These are phyloP conservation scores for Arthromyces matolae DNA, from an alignment of 768 basidiomycete genomes.

Conservation along the genomic window DNA sequence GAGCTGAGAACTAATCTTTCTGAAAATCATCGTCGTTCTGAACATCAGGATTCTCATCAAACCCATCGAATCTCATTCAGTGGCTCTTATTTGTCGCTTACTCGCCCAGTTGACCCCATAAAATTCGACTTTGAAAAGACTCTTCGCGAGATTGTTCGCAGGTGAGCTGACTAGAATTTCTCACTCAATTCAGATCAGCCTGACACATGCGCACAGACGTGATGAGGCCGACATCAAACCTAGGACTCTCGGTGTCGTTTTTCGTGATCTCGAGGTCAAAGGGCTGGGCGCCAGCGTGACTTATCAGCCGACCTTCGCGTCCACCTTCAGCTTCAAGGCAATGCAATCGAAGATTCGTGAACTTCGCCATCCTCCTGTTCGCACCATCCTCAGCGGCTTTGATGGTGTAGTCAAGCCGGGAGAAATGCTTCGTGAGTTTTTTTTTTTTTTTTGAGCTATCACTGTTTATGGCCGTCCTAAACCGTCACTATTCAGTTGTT, in stretches of 20 bases:
- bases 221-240: slow-evolving; percentile 16
- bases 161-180: too few relatives aligned
- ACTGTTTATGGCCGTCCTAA: not conserved
- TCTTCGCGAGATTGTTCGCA: too few relatives aligned
- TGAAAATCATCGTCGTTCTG: too few relatives aligned
- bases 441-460: not conserved
- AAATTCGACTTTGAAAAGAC: too few relatives aligned
- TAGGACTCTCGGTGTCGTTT: slow-evolving; percentile 47
- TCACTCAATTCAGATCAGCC: too few relatives aligned
- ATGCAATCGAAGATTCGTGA: slow-evolving; percentile 36
- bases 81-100: too few relatives aligned
- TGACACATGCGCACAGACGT: too few relatives aligned
- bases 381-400: slow-evolving; percentile 60
- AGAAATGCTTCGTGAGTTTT: slow-evolving; percentile 69
- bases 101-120: too few relatives aligned
- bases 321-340: slow-evolving; percentile 43
- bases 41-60: too few relatives aligned
- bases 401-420: slow-evolving; percentile 63
- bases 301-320: slow-evolving; percentile 49
- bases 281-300: slow-evolving; percentile 42
- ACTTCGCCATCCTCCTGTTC: slow-evolving; percentile 54
- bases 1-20: too few relatives aligned
- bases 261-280: slow-evolving; percentile 48
- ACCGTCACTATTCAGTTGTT: slow-evolving; percentile 53
- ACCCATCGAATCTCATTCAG: too few relatives aligned